Base-by-base conservation (phyloP, 805 yeast species). In the Saitoella complicata region DNA sequence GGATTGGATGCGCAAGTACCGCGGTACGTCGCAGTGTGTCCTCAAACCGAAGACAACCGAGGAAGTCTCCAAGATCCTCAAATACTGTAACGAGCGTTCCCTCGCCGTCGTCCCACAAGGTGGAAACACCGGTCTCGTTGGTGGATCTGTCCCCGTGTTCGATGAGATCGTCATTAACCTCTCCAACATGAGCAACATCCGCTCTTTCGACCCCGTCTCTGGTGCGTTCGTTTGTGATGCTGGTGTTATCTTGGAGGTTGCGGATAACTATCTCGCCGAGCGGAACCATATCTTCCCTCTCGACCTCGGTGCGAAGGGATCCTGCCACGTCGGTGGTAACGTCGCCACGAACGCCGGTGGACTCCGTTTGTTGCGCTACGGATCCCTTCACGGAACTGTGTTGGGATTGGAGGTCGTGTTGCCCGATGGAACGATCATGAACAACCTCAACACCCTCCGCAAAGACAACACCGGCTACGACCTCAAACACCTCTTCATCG, bases 331-430 rank as follows among this genome's bases (percentile, higher is more conserved):
- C 49, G 96, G 96, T 53, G 97, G 96, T 51, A 82, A 78, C 44
- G 88, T 85, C 39, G 94, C 95, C 12, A 85, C 95, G 12, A 88
- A 88, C 59, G 97, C 97, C 5, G 97, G 97, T 57, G 97, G 97
- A 1, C 70, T 87, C 54, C 69, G 97, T 57, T 68, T 87, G 42
- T 64, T 87, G 49, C 72, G 94, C 53, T 87, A 85, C 59, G 96
- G 96, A 2, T 83, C 94, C 5, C 71, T 87, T 51, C 97, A 88
- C 58, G 97, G 97, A 4, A 67, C 85, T 21, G 94, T 87, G 0
- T 66, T 87, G 41, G 97, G 97, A 1, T 67, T 87, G 46, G 96
- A 87, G 64, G 95, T 76, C 9, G 96, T 87, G n/a, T 66, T 87
- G 54, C 81, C 96, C 10, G 81, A 85, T 59, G 97, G 97, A 41